Conservation (phyloP, 768 basidiomycete species). For the Lentinula edodes region DNA sequence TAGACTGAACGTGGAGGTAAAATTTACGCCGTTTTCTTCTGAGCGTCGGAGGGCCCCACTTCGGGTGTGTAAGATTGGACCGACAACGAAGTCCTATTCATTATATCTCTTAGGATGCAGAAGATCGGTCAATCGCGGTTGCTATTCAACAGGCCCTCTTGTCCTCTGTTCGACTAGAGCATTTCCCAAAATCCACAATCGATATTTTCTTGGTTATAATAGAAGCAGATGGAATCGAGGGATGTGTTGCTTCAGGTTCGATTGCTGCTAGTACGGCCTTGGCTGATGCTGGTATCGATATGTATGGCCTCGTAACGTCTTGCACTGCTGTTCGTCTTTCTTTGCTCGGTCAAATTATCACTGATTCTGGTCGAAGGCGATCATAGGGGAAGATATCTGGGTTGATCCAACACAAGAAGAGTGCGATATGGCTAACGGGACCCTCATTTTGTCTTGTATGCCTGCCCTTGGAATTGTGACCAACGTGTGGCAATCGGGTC, state of each 20-base stretch:
- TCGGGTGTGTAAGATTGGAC: conserved; percentile 49
- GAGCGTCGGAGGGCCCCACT: conserved; percentile 73
- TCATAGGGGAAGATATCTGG: conserved; percentile 55
- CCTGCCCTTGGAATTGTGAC: conserved; percentile 84
- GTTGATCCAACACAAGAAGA: conserved; percentile 82
- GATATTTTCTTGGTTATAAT: conserved; percentile 89
- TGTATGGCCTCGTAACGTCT: conserved; percentile 82
- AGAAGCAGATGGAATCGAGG: conserved; percentile 89
- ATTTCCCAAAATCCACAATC: conserved; percentile 90
- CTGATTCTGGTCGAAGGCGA: conserved; percentile 35
- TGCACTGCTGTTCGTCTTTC: conserved; percentile 61
- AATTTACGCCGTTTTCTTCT: conserved; percentile 93
- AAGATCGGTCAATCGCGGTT: conserved; percentile 80
- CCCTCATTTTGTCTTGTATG: conserved; percentile 78
- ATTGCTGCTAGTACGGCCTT: conserved; percentile 88
- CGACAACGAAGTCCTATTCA: conserved; percentile 14
- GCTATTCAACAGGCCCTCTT: conserved; percentile 82
- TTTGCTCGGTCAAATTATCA: conserved; percentile 5
- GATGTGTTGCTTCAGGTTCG: conserved; percentile 79
- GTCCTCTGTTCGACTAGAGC: conserved; percentile 80
- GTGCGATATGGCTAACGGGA: conserved; percentile 47
- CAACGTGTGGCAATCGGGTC: conserved; percentile 82
- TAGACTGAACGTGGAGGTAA: conserved; percentile 89
- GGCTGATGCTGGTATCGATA: conserved; percentile 89
- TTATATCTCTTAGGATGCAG: conserved; percentile 67